Conservation (phyloP, 768 basidiomycete genomes). For the Amanita phalloides region DNA sequence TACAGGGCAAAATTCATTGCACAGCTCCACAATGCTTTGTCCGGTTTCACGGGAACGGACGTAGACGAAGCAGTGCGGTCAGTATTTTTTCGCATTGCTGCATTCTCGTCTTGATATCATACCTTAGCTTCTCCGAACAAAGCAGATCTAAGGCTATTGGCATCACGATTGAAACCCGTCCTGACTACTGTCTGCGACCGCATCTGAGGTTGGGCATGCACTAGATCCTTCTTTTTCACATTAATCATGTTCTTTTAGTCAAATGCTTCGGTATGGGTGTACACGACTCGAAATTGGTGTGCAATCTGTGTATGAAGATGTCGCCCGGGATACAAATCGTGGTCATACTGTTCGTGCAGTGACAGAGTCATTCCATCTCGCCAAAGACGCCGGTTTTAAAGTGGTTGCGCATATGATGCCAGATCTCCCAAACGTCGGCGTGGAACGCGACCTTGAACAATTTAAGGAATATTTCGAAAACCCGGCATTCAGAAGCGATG, state of each 20-base stretch:
- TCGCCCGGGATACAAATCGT: constrained; percentile 96
- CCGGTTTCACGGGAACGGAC: constrained; percentile 86
- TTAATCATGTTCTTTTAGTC: constrained; percentile 33
- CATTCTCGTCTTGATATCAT: not conserved
- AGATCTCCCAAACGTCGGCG: constrained; percentile 93
- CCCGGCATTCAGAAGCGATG: constrained; percentile 93
- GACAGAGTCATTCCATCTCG: constrained; percentile 92
- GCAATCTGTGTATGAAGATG: constrained; percentile 98
- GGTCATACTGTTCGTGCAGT: constrained; percentile 98
- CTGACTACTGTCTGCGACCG: constrained; percentile 95
- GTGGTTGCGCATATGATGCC: constrained; percentile 99
- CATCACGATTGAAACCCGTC: constrained; percentile 97
- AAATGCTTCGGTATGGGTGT: constrained; percentile 99
- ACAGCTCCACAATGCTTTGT: constrained; percentile 93
- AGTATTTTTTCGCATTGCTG: constrained; percentile 1
- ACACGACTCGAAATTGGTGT: constrained; percentile 98
- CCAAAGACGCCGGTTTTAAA: constrained; percentile 99
- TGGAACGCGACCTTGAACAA: constrained; percentile 95
- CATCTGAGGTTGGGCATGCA: constrained; percentile 61
- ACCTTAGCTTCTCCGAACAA: constrained; percentile 77
- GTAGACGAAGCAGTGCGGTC: constrained; percentile 93
- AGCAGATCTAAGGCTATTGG: constrained; percentile 98
- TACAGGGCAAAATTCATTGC: constrained; percentile 92
- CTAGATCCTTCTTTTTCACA: not conserved
- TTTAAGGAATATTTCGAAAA: constrained; percentile 99